Base-by-base conservation (phyloP, 2,329 filamentous ascomycete genomes). In the Nannizziopsis arthrosporioides region DNA sequence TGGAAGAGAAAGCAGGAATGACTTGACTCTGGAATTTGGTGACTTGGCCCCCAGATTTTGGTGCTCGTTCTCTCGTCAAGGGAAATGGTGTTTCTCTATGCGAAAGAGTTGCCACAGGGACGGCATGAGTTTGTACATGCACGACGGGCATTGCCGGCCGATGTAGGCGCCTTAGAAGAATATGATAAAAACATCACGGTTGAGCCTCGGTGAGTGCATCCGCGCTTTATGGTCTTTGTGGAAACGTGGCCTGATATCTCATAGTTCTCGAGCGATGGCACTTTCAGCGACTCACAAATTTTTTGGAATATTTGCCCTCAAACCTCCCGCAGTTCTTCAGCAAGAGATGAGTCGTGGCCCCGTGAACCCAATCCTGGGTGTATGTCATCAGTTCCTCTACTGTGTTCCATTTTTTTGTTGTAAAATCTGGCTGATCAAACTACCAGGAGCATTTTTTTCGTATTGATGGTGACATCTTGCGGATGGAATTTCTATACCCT, bases 401-500 rank as follows among this genome's bases (percentile, higher is more conserved):
- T 5, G 34, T 32, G 15, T n/a, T 34, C 19, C 36, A 39, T 17
- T n/a, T 12, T 32, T 40, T 41, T 5, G 30, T 35, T 51, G 67
- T 38, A 32, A 18, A 18, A 14, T 14, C 44, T 54, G 43, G 51
- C 32, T 31, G 10, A 14, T 8, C 41, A 2, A 34, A 11, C 14
- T 5, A 31, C 31, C 45, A 73, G 69, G 70, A 73, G 57, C 63
- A 61, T n/a, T 71, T 70, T 43, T 68, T 73, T 51, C 61, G 63
- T 40, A 70, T 87, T 6, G 75, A 80, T 6, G 88, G 85, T 1
- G 73, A 81, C n/a, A 85, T 96, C 48, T 73, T 90, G 57, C 84
- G 86, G 56, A 81, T 95, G 73, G 84, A 88, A 17, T 98, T 96
- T 54, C 72, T 98, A 2, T 79, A 84, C 51, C 85, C 88, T 6